These are phyloP conservation scores for Penicillium bovifimosum DNA, from an alignment of 495 filamentous ascomycete genomes.

Conservation along the genomic window DNA sequence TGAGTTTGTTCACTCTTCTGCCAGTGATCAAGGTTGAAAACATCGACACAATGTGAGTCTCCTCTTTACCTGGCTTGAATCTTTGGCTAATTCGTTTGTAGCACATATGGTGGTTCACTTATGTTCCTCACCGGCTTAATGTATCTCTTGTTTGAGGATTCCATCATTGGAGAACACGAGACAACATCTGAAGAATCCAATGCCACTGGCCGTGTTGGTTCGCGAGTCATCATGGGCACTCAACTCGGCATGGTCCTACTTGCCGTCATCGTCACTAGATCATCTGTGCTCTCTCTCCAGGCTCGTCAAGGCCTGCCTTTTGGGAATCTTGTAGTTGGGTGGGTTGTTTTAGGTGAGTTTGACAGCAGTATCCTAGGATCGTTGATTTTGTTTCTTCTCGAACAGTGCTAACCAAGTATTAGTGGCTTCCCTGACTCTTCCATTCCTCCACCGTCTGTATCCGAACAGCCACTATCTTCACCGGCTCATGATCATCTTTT, in stretches of 20 bases:
- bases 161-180: constrained; percentile 41
- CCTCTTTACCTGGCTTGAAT: neutral
- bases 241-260: constrained; percentile 79
- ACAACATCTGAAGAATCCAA: constrained; percentile 16
- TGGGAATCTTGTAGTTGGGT: constrained; percentile 85
- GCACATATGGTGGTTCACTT: constrained; percentile 66
- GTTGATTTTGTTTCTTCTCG: neutral
- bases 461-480: constrained; percentile 89
- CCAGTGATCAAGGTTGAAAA: constrained; percentile 82
- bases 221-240: constrained; percentile 51
- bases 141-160: constrained; percentile 79
- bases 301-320: constrained; percentile 81
- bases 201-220: constrained; percentile 36
- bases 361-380: neutral
- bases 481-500: constrained; percentile 80
- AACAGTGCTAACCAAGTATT: constrained; percentile 7
- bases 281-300: constrained; percentile 74
- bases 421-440: constrained; percentile 74
- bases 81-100: constrained; percentile 28
- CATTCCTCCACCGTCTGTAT: constrained; percentile 72
- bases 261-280: constrained; percentile 79
- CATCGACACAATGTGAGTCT: constrained; percentile 66
- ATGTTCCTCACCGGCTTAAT: constrained; percentile 75
- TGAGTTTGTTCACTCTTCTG: constrained; percentile 88
- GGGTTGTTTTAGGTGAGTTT: constrained; percentile 70